Conservation (phyloP, 306 rosid genomes). For the Begonia masoniana region DNA sequence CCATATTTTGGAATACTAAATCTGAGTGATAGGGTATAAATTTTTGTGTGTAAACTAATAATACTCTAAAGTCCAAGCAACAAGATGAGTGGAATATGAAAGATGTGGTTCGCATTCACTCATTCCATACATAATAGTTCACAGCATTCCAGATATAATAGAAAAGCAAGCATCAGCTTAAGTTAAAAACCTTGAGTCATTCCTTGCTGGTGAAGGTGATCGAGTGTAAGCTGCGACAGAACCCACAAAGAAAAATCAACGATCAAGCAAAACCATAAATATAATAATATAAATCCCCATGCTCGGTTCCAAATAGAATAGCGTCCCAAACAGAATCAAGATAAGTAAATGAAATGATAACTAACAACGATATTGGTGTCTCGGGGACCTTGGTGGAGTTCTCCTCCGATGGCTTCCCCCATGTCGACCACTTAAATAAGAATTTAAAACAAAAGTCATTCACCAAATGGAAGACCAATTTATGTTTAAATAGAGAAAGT, state of each 20-base stretch:
- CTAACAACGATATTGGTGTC: slow-evolving; percentile 63
- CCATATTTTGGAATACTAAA: too few relatives aligned
- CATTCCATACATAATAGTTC: too few relatives aligned
- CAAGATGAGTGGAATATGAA: too few relatives aligned
- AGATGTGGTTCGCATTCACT: too few relatives aligned
- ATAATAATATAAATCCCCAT: too few relatives aligned
- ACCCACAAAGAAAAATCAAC: slow-evolving; percentile 9
- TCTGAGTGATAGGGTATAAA: too few relatives aligned
- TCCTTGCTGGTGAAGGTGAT: slow-evolving; percentile 71
- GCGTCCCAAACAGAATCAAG: not conserved
- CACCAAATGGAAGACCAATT: not conserved
- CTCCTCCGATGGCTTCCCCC: slow-evolving; percentile 66
- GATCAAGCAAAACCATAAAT: not conserved
- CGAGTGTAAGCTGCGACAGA: slow-evolving; percentile 56
- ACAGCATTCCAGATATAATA: too few relatives aligned
- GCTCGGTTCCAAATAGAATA: not conserved
- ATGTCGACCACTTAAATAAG: slow-evolving; percentile 27
- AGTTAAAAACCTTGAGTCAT: slow-evolving; percentile 43
- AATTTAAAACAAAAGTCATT: not conserved
- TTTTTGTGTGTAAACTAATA: too few relatives aligned
- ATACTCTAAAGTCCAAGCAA: too few relatives aligned
- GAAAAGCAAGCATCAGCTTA: too few relatives aligned
- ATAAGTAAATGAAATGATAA: slow-evolving; percentile 5
- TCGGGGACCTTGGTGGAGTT: slow-evolving; percentile 66
- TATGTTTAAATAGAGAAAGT: too few relatives aligned